Evolutionary conservation across 1,284 basidiomycete genomes (phyloP).

Genomic region (Pseudozyma hubeiensis): DNA sequence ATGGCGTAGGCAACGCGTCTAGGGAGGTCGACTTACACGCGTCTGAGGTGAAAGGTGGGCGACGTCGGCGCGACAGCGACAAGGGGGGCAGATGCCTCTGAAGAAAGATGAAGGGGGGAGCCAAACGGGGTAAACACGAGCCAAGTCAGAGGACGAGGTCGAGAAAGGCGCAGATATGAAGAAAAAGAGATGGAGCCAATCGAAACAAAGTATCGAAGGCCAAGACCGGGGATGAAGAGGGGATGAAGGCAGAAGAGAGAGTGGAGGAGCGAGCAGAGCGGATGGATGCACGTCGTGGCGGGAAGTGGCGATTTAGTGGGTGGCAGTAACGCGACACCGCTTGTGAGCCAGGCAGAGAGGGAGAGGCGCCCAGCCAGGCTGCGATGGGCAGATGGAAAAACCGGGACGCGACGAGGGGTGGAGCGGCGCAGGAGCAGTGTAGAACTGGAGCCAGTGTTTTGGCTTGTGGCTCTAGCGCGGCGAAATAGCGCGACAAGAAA

Average conservation of each 20-base stretch:
- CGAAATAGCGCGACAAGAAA: conserved; percentile 5
- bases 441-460: neutral
- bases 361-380: neutral
- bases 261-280: conserved; percentile 25
- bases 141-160: conserved; percentile 27
- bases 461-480: neutral
- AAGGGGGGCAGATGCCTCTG: neutral
- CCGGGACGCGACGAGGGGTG: conserved; percentile 8
- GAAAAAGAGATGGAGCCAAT: conserved; percentile 3
- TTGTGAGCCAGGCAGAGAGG: neutral
- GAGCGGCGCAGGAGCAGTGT: conserved; percentile 10
- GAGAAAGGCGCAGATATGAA: conserved; percentile 13
- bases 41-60: conserved; percentile 36
- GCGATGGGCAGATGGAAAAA: conserved; percentile 1
- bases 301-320: neutral
- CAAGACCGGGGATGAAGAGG: neutral
- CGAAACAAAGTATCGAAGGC: conserved; percentile 2
- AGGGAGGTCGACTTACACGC: conserved; percentile 34
- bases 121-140: conserved; percentile 2
- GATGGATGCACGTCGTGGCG: conserved; percentile 32
- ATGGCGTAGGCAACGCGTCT: conserved; percentile 30
- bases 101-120: neutral
- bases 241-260: neutral
- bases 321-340: neutral
- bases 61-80: conserved; percentile 38